phyloP scores from a whole-genome alignment of 169 alveolate species.

The Plasmodium gonderi region DNA sequence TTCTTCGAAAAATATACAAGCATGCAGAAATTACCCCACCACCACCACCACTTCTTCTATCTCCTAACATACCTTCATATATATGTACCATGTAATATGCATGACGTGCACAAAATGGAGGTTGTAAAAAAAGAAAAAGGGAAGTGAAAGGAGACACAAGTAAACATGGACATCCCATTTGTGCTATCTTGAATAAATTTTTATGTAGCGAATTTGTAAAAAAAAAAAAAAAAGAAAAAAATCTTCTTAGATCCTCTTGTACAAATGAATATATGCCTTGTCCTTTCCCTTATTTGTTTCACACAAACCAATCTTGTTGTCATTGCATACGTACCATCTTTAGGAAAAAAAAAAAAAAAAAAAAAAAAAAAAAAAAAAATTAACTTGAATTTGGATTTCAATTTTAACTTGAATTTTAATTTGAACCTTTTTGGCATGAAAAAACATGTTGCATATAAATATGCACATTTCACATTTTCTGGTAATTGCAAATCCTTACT shows the following conservation, averaged over 20 bases:
- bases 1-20: too few species aligned
- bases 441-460: too few species aligned
- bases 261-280: slow-evolving; percentile 47
- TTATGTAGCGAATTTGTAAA: not conserved
- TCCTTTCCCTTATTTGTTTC: slow-evolving; percentile 43
- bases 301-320: slow-evolving; percentile 49
- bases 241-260: slow-evolving; percentile 29
- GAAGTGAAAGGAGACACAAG: not conserved
- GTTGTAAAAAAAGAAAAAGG: not conserved
- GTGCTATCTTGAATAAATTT: not conserved
- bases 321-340: slow-evolving; percentile 67
- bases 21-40: too few species aligned
- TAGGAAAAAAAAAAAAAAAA: not conserved
- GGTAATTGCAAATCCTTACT: slow-evolving; percentile 41
- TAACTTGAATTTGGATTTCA: too few species aligned
- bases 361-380: not conserved
- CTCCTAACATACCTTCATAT: not conserved
- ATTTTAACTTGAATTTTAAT: too few species aligned
- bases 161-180: not conserved
- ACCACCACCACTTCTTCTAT: too few species aligned
- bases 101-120: not conserved
- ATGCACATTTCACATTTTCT: too few species aligned
- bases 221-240: not conserved
- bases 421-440: too few species aligned
- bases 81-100: not conserved